phyloP scores from a whole-genome alignment of 371 early-diverging fungal genomes.

The Lichtheimia corymbifera region DNA sequence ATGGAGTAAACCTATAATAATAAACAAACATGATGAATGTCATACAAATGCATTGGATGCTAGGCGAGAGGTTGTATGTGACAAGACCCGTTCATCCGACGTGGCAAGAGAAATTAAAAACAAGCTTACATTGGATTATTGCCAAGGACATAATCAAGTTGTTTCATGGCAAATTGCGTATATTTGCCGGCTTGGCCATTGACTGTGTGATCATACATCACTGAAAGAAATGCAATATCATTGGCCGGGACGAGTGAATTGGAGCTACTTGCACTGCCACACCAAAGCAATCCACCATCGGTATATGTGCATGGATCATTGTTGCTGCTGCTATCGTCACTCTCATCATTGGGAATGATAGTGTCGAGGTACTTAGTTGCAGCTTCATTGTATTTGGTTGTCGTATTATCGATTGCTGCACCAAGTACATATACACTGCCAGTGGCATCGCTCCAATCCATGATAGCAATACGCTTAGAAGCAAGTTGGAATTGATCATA shows the following conservation, averaged over 20 bases:
- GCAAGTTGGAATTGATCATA: conserved; percentile 17
- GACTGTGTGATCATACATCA: conserved; percentile 16
- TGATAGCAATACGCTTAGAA: conserved; percentile 8
- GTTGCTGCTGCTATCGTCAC: background rate
- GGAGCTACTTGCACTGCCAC: conserved; percentile 34
- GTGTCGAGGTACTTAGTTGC: conserved; percentile 24
- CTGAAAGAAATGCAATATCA: conserved; percentile 23
- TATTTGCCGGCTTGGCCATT: conserved; percentile 24
- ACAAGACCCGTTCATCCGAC: too few relatives aligned
- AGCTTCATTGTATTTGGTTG: conserved; percentile 17
- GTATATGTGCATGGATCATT: conserved; percentile 39
- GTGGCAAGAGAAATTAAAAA: background rate
- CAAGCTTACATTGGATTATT: conserved; percentile 40
- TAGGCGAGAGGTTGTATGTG: too few relatives aligned
- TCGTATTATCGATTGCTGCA: conserved; percentile 19
- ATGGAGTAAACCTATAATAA: conserved; percentile 39
- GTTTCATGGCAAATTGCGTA: conserved; percentile 38
- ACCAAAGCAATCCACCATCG: conserved; percentile 46
- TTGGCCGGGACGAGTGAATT: conserved; percentile 38
- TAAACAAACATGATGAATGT: too few relatives aligned
- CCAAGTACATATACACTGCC: conserved; percentile 42
- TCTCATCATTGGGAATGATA: conserved; percentile 18
- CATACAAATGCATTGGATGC: too few relatives aligned
- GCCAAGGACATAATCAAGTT: conserved; percentile 52
- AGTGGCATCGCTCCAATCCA: conserved; percentile 47